A percentile compares a stretch with the other conserved stretches of the same genome.
These are phyloP conservation scores for Salvia rosmarinus DNA, from an alignment of 257 asterid genomes.

Conservation along the genomic window DNA sequence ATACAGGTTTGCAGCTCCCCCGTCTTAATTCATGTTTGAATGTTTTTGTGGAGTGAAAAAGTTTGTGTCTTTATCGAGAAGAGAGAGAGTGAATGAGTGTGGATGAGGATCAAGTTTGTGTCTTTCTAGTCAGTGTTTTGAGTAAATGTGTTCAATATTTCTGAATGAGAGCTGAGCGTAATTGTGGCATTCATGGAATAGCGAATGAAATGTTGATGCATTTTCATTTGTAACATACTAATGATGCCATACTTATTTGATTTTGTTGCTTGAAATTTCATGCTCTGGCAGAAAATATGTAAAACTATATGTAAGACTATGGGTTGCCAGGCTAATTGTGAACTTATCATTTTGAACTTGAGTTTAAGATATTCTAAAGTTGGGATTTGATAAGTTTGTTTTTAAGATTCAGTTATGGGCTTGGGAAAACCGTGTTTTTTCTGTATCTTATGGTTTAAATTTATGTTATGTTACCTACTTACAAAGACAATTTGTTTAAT, in stretches of 20 bases:
- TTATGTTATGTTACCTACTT: not conserved
- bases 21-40: not conserved
- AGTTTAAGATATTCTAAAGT: not conserved
- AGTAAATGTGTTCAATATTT: not conserved
- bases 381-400: not conserved
- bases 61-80: not conserved
- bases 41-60: not conserved
- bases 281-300: not conserved
- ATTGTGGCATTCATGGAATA: not conserved
- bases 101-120: not conserved
- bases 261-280: not conserved
- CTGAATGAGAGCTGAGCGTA: not conserved
- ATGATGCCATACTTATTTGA: not conserved
- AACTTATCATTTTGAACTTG: not conserved
- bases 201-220: not conserved
- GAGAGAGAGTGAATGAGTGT: not conserved
- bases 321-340: constrained; percentile 10
- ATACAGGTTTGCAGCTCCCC: constrained; percentile 50
- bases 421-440: not conserved
- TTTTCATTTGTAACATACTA: constrained; percentile 4
- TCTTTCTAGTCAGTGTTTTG: not conserved
- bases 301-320: not conserved
- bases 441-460: not conserved
- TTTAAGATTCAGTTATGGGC: not conserved
- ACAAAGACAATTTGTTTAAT: not conserved